Evolutionary conservation across 1,284 basidiomycete genomes (phyloP), one percentile per base, ranked within the genome.

Genomic region (Rhizoctonia solani): DNA sequence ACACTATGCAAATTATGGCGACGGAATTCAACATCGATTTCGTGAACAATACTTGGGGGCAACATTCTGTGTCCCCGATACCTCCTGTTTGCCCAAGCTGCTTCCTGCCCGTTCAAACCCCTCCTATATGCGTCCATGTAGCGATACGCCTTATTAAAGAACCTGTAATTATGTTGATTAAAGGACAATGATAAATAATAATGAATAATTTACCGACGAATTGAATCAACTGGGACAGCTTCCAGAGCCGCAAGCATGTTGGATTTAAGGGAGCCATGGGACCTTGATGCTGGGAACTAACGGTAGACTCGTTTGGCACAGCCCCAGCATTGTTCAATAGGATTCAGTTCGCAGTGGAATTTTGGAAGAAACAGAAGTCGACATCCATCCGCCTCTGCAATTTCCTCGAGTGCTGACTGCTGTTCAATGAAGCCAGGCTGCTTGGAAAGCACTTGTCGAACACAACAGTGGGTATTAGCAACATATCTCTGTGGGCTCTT

Each of bases 261-360:
- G 32, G 13, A 21, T 11, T 55, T 25, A 1, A 69, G 19, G 4
- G 59, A 29, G 9, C 41, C 54, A 0, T 52, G 25, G 8, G 27
- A 52, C 14, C 27, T 55, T 6, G 54, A 56, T 9, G 34, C 21
- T 2, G 61, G 61, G 23, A 46, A 59, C 21, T 46, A n/a, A 4
- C 65, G 39, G 39, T 67, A 70, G 2, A 50, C 29, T 1, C 32
- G 19, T 23, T 70, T 70, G 34, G 69, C 54, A 1, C 27, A 19
- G 1, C 68, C 69, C 69, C 69, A 69, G 37, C 54, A 50, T 54
- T 66, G 52, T 34, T 70, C 68, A 41, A 70, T 70, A 5, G 66
- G 66, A 23, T 70, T 70, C 0, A 70, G 44, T 52, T 70, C 68
- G 46, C 53, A 30, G 16, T 66, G 52, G 42, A 54, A 70, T 29